phyloP scores from a whole-genome alignment of 495 filamentous ascomycete genomes.

The Cairneyella variabilis region DNA sequence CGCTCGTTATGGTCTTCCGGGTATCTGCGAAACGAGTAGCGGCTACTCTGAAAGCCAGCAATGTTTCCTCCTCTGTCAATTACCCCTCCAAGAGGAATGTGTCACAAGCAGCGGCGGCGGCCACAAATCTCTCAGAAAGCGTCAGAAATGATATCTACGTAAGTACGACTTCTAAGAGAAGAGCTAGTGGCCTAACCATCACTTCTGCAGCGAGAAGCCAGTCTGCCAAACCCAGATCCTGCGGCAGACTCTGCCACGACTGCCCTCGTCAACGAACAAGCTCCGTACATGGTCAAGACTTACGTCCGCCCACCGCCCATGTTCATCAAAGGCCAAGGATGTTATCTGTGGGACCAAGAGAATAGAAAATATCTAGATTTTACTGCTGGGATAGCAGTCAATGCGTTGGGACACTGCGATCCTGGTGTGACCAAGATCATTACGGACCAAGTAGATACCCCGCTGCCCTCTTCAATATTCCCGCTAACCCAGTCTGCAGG shows the following conservation, averaged over 20 bases:
- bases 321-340: conserved; percentile 82
- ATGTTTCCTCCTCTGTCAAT: conserved; percentile 15
- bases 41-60: conserved; percentile 16
- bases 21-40: conserved; percentile 24
- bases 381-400: conserved; percentile 94
- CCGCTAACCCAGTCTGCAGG: conserved; percentile 34
- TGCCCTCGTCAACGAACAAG: conserved; percentile 66
- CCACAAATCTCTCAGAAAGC: conserved; percentile 27
- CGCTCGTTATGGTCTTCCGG: conserved; percentile 25
- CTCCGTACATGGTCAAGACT: conserved; percentile 88
- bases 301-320: conserved; percentile 89
- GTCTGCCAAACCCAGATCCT: conserved; percentile 75
- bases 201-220: conserved; percentile 52
- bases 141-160: conserved; percentile 26
- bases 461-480: neutral
- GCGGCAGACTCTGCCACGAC: conserved; percentile 68
- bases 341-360: conserved; percentile 85
- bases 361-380: conserved; percentile 88
- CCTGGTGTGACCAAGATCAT: conserved; percentile 61
- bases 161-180: neutral
- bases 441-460: conserved; percentile 63
- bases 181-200: neutral
- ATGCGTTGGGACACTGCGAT: conserved; percentile 85
- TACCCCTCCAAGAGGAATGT: conserved; percentile 21
- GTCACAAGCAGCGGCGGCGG: conserved; percentile 28